Evolutionary conservation across 75 land plant species (phyloP), one percentile per base, ranked within the genome.

Genomic region (Pinus tabuliformis): DNA sequence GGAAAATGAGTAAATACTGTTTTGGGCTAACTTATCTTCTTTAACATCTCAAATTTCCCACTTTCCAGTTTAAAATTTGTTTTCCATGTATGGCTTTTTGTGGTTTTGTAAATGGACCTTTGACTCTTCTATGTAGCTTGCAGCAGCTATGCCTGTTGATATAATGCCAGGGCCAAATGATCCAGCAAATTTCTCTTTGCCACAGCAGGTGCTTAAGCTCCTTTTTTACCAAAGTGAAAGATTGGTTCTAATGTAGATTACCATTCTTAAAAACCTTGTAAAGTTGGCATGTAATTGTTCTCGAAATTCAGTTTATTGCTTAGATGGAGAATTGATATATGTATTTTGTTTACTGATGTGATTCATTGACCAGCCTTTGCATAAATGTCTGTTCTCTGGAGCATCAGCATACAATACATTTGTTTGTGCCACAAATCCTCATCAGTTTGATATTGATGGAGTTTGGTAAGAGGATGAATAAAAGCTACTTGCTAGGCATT

Each of bases 101-200:
- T 56, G 15, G 28, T 6, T 71, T 4, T 54, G 57, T 73, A 26
- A 52, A 16, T 71, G 22, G 28, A 17, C 36, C 26, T 73, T 18
- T 37, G 16, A 56, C 59, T 21, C 17, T 37, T 61, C 18, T 72
- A 4, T 77, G 79, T 87, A 97, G 99, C 88, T 97, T 83, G 98
- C 93, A 83, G 83, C 93, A 74, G 89, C 94, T 76, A 56, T 97
- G 65, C 91, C 96, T 74, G 80, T 95, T 60, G 99, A 97, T 84
- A 93, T 97, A 59, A 95, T 97, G 99, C 96, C 99, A 36, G 99
- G 99, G 60, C 72, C 85, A 26, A 80, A 83, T 80, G 99, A 97
- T 70, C 99, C 99, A 18, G 96, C 99, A 56, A 97, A 97, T 75
- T 97, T 88, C 73, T 83, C 98, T 62, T 86, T 97, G 62, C 99